Conservation (phyloP, 2,329 filamentous ascomycete genomes). For the Colletotrichum scovillei region DNA sequence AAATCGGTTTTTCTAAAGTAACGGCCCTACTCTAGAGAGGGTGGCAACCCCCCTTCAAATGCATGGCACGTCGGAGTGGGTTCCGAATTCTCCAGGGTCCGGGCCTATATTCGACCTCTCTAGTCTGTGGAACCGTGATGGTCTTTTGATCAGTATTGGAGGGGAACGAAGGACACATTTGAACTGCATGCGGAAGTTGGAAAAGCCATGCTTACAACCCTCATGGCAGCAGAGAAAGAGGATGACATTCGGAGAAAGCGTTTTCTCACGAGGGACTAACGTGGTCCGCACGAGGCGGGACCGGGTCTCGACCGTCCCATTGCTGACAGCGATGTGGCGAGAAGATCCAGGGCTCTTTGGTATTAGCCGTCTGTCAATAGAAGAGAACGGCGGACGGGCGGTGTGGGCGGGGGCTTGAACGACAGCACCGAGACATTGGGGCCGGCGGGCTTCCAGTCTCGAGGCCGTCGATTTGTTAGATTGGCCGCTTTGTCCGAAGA, state of each 20-base stretch:
- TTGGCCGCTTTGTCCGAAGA: neutral
- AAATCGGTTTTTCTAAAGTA: neutral
- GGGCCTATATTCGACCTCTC: no score
- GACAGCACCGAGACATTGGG: neutral
- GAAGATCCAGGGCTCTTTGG: neutral
- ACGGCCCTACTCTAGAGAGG: neutral
- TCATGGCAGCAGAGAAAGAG: neutral
- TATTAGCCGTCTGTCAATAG: neutral
- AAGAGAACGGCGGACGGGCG: neutral
- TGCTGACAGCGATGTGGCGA: neutral
- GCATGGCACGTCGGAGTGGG: neutral
- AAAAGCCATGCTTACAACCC: neutral
- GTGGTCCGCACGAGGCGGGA: conserved; percentile 6
- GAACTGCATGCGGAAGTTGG: conserved; percentile 1
- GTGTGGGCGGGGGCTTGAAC: neutral
- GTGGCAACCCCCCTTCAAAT: neutral
- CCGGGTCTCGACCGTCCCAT: neutral
- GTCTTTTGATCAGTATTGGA: neutral
- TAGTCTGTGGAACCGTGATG: neutral
- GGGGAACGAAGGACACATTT: no score
- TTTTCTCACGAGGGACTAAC: conserved; percentile 13
- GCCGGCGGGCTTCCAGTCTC: neutral
- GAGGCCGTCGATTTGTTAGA: neutral
- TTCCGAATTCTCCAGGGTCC: neutral
- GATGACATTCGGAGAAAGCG: neutral